Percentiles rank a stretch among this genome's conserved stretches.
These are phyloP conservation scores for Petunia axillaris DNA, from an alignment of 257 asterid species.

Conservation along the genomic window DNA sequence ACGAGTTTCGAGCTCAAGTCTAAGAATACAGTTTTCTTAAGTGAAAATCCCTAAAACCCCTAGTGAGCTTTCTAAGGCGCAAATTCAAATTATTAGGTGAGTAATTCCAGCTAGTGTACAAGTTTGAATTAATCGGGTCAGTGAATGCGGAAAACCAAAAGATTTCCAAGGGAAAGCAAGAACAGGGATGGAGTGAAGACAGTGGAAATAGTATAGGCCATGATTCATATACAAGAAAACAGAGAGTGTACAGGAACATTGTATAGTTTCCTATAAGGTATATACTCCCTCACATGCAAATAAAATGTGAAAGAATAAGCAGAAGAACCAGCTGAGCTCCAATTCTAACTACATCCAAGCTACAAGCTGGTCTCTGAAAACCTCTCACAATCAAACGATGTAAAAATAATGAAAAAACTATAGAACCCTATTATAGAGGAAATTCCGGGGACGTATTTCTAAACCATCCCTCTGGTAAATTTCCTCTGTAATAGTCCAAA, in stretches of 20 bases:
- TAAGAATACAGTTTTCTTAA: too few relatives aligned
- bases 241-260: conserved; percentile 38
- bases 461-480: conserved; percentile 85
- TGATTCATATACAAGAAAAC: conserved; percentile 30
- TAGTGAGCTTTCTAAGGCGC: too few relatives aligned
- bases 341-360: conserved; percentile 72
- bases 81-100: too few relatives aligned
- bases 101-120: too few relatives aligned
- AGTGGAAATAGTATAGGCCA: conserved; percentile 3
- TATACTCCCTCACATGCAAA: conserved; percentile 35
- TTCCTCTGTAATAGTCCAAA: conserved; percentile 38
- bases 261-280: conserved; percentile 25
- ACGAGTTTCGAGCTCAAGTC: too few relatives aligned
- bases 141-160: too few relatives aligned
- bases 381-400: conserved; percentile 46
- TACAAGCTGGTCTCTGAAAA: conserved; percentile 76
- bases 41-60: too few relatives aligned
- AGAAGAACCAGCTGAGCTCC: conserved; percentile 92
- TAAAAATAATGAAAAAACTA: neutral
- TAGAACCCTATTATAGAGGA: conserved; percentile 30
- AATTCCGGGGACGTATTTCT: conserved; percentile 84
- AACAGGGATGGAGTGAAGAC: conserved; percentile 30
- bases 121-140: too few relatives aligned
- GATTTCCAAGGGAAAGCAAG: neutral
- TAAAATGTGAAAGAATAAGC: conserved; percentile 52